These are phyloP conservation scores for Hypocrella siamensis DNA, from an alignment of 2,329 filamentous ascomycete species.

Conservation along the genomic window DNA sequence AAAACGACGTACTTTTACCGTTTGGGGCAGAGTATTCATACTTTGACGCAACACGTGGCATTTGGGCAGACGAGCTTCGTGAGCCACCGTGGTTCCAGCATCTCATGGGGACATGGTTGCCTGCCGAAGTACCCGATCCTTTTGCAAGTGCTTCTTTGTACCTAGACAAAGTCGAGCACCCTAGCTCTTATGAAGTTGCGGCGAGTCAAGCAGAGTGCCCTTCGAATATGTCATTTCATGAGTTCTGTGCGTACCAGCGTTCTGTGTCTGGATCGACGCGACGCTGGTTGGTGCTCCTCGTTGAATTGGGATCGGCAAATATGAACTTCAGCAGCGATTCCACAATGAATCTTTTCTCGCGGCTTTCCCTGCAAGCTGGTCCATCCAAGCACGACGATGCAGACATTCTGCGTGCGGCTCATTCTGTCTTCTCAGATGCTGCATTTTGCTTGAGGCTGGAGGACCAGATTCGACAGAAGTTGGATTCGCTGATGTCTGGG, in stretches of 20 bases:
- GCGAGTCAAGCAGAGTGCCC: conserved; percentile 34
- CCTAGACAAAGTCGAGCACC: conserved; percentile 21
- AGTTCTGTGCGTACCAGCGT: conserved; percentile 35
- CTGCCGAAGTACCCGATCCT: conserved; percentile 6
- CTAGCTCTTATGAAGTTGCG: conserved; percentile 32
- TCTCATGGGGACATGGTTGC: conserved; percentile 11
- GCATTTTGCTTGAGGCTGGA: conserved; percentile 32
- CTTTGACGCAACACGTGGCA: conserved; percentile 4
- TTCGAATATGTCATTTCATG: conserved; percentile 26
- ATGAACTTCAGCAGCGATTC: conserved; percentile 44
- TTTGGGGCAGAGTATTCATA: conserved; percentile 8
- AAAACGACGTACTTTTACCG: conserved; percentile 5
- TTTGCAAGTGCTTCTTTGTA: background rate
- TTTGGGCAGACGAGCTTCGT: conserved; percentile 7
- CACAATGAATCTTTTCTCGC: conserved; percentile 30
- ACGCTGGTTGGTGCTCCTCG: conserved; percentile 32
- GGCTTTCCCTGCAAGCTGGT: conserved; percentile 40
- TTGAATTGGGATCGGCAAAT: conserved; percentile 33
- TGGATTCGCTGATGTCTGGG: conserved; percentile 32
- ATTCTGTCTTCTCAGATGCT: conserved; percentile 31
- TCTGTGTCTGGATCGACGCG: conserved; percentile 27
- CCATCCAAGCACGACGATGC: conserved; percentile 2
- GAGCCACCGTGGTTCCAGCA: conserved; percentile 3
- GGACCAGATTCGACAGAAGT: conserved; percentile 24
- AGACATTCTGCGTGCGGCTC: conserved; percentile 25